phyloP scores from a whole-genome alignment of 768 basidiomycete genomes.

The Auriculariales sp. region DNA sequence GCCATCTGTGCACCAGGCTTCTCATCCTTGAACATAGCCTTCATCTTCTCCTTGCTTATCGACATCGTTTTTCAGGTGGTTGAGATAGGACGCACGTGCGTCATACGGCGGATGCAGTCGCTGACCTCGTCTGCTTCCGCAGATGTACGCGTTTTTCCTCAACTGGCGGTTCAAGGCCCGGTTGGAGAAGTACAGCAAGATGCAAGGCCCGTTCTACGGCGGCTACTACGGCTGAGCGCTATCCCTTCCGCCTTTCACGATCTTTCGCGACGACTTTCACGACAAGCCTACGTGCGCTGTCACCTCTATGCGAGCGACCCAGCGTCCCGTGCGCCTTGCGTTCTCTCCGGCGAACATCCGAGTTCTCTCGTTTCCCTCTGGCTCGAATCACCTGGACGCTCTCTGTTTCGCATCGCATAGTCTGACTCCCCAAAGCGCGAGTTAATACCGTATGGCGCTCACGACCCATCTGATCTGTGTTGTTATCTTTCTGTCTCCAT shows the following conservation, averaged over 20 bases:
- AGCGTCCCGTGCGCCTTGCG: not conserved
- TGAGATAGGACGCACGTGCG: slow-evolving; percentile 13
- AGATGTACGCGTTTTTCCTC: slow-evolving; percentile 69
- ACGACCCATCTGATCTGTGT: too few relatives aligned
- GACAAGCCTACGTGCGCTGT: not conserved
- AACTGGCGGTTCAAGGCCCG: slow-evolving; percentile 60
- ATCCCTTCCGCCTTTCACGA: not conserved
- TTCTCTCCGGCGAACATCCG: too few relatives aligned
- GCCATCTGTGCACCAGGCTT: slow-evolving; percentile 48
- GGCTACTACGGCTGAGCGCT: not conserved
- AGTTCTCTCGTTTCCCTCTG: too few relatives aligned
- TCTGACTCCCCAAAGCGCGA: too few relatives aligned
- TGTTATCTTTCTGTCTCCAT: too few relatives aligned
- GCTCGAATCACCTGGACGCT: too few relatives aligned
- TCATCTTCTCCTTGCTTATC: slow-evolving; percentile 45
- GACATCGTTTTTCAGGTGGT: slow-evolving; percentile 61
- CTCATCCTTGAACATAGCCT: slow-evolving; percentile 44
- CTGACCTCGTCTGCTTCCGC: slow-evolving; percentile 5
- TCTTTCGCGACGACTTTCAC: not conserved
- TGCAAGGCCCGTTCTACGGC: slow-evolving; percentile 42
- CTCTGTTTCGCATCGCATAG: too few relatives aligned
- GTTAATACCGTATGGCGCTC: too few relatives aligned
- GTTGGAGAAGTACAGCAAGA: slow-evolving; percentile 46
- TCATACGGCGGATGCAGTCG: slow-evolving; percentile 3
- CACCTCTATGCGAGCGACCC: slow-evolving; percentile 1